phyloP scores from a whole-genome alignment of 768 basidiomycete species.

The Mycena vulgaris region DNA sequence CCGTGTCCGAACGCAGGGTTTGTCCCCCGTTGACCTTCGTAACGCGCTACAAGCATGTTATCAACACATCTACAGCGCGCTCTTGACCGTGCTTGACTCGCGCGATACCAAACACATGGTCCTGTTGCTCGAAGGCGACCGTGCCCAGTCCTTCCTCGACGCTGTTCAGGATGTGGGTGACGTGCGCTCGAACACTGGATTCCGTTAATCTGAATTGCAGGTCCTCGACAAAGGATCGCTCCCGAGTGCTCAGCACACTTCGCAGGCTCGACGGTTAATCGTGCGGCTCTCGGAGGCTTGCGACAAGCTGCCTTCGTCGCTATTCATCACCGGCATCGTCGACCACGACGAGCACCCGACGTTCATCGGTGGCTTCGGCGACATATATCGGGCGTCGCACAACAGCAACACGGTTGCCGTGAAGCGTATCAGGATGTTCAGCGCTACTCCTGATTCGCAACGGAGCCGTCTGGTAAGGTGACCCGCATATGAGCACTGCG shows the following conservation, averaged over 20 bases:
- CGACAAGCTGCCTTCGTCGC: conserved; percentile 1
- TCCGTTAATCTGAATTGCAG: not conserved
- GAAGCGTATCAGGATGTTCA: conserved; percentile 9
- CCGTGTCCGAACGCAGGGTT: not conserved
- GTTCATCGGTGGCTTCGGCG: conserved; percentile 8
- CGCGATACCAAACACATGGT: not conserved
- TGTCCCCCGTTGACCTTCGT: not conserved
- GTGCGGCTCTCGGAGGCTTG: conserved; percentile 4
- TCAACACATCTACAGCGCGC: conserved; percentile 5
- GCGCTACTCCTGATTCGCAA: not conserved
- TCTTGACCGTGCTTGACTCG: not conserved
- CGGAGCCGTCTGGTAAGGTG: not conserved
- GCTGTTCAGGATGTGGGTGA: conserved; percentile 4
- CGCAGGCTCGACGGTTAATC: conserved; percentile 4
- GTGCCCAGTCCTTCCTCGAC: conserved; percentile 10
- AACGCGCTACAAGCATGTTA: conserved; percentile 1
- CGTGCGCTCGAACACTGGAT: not conserved
- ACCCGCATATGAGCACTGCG: not conserved
- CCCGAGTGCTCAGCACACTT: not conserved
- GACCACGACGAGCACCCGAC: conserved; percentile 11
- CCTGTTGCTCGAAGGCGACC: not conserved
- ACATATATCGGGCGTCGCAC: conserved; percentile 7
- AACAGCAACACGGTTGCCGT: not conserved
- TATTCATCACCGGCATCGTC: conserved; percentile 19
- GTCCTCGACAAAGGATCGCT: conserved; percentile 15